A percentile compares a stretch with the other conserved stretches of the same genome.
Conservation (phyloP, 2,329 filamentous ascomycete species). For the Penicillium sumatraense region DNA sequence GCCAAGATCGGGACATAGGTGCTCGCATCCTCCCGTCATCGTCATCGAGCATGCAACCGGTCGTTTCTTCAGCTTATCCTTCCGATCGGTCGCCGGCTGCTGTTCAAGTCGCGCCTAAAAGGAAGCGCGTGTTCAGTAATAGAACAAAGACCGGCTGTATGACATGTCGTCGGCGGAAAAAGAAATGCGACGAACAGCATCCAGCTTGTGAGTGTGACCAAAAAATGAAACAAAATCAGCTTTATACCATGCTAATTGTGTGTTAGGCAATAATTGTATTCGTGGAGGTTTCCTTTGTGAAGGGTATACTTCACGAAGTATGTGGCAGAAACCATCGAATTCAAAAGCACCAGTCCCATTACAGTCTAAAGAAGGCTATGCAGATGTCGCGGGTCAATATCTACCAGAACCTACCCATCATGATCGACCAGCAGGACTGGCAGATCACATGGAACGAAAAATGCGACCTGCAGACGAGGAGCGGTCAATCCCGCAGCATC, state of each 20-base stretch:
- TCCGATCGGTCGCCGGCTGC: slow-evolving; percentile 40
- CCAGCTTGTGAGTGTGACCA: slow-evolving; percentile 74
- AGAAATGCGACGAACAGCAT: slow-evolving; percentile 66
- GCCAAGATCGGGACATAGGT: slow-evolving; percentile 42
- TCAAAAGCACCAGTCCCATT: slow-evolving; percentile 73
- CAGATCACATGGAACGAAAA: slow-evolving; percentile 50
- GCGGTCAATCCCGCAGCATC: slow-evolving; percentile 21
- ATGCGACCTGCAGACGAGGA: slow-evolving; percentile 52
- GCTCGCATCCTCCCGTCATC: slow-evolving; percentile 42
- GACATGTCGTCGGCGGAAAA: slow-evolving; percentile 19
- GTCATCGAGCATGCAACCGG: slow-evolving; percentile 37
- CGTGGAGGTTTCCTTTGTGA: slow-evolving; percentile 89
- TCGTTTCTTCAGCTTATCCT: slow-evolving; percentile 36
- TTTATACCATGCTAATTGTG: background rate
- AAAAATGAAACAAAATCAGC: background rate
- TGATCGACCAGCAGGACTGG: slow-evolving; percentile 40
- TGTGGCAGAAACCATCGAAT: slow-evolving; percentile 77
- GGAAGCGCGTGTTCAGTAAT: slow-evolving; percentile 76
- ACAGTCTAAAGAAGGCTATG: slow-evolving; percentile 76
- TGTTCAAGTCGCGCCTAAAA: slow-evolving; percentile 47
- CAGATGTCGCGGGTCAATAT: slow-evolving; percentile 43
- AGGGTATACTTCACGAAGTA: slow-evolving; percentile 80
- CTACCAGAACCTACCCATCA: slow-evolving; percentile 44
- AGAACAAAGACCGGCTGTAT: slow-evolving; percentile 80
- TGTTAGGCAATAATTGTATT: slow-evolving; percentile 80